Evolutionary conservation across 2,329 filamentous ascomycete genomes (phyloP), one percentile per base, ranked within the genome.

Genomic region (Verruconis gallopava): DNA sequence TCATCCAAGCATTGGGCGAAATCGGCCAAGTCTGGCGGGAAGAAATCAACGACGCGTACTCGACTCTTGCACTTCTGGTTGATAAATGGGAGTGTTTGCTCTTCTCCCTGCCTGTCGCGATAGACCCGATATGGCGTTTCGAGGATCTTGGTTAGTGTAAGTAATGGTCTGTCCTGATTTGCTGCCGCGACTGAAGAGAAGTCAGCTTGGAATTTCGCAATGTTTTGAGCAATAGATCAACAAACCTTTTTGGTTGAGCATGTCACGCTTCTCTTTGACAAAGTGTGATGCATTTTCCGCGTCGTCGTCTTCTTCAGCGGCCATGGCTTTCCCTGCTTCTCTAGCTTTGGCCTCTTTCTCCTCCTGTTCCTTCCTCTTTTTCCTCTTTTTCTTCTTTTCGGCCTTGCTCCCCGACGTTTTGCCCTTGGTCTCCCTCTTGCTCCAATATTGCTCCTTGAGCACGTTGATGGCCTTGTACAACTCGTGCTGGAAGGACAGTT

Each of bases 31-130:
- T 68, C 67, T 2, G 68, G 61, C 0, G 89, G 89, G 44, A 71
- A 75, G 57, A 83, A 95, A 60, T 94, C 84, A 25, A 93, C 71
- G 2, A 93, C 79, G n/a, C 84, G 79, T 25, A 84, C 78, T 22
- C 71, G 68, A 17, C 75, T 66, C 37, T 76, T 74, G 55, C 86
- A 86, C 33, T 76, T 81, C 44, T 71, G 64, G 53, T 88, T 85
- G 44, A 77, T 68, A 52, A 93, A 93, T 0, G 86, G 84, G 0
- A 88, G 53, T 2, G 52, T 55, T 44, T 66, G 66, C 17, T 56
- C 48, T n/a, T 63, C 55, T 3, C 64, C 65, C 2, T 55, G 61
- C 5, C 68, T 59, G 1, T 70, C 60, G 21, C 59, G 60, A 14
- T 67, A 67, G 36, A 66, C 54, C 47, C 73, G 62, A 21, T 51